Evolutionary conservation across 2,329 filamentous ascomycete species (phyloP).

Genomic region (Dactylonectria macrodidyma): DNA sequence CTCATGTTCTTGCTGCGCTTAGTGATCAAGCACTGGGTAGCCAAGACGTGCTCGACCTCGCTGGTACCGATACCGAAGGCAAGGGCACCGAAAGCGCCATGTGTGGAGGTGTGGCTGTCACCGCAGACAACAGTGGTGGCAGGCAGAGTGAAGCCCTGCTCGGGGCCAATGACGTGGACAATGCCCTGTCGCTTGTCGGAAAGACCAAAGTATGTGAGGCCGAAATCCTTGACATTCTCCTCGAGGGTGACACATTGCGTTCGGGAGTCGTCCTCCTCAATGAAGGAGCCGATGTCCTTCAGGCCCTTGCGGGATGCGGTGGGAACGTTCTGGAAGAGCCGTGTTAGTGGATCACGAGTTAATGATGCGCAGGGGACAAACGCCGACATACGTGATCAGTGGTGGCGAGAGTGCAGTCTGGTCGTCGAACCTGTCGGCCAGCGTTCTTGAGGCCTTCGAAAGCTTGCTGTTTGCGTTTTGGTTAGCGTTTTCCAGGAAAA

Average conservation of each 20-base stretch:
- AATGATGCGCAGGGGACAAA: constrained; percentile 9
- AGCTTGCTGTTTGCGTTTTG: constrained; percentile 77
- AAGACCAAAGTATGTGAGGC: constrained; percentile 96
- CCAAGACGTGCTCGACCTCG: constrained; percentile 98
- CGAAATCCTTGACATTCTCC: constrained; percentile 97
- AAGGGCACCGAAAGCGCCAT: constrained; percentile 94
- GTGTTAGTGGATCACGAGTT: constrained; percentile 33
- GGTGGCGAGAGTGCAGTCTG: constrained; percentile 96
- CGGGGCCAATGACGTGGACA: constrained; percentile 97
- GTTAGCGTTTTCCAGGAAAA: constrained; percentile 35
- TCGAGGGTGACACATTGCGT: constrained; percentile 96
- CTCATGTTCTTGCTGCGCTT: constrained; percentile 99
- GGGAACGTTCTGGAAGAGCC: constrained; percentile 82
- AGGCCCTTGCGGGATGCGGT: constrained; percentile 92
- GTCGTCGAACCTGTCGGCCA: constrained; percentile 87
- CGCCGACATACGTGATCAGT: constrained; percentile 87
- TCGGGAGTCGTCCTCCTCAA: constrained; percentile 93
- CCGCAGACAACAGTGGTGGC: constrained; percentile 98
- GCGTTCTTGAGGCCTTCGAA: constrained; percentile 97
- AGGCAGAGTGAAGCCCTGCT: constrained; percentile 98
- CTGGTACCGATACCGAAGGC: constrained; percentile 98
- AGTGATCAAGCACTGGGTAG: constrained; percentile 95
- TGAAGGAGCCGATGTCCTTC: constrained; percentile 94
- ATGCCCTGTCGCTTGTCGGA: constrained; percentile 98
- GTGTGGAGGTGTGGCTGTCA: constrained; percentile 98